phyloP scores from a whole-genome alignment of 768 basidiomycete species.

The Tylopilus sp. region DNA sequence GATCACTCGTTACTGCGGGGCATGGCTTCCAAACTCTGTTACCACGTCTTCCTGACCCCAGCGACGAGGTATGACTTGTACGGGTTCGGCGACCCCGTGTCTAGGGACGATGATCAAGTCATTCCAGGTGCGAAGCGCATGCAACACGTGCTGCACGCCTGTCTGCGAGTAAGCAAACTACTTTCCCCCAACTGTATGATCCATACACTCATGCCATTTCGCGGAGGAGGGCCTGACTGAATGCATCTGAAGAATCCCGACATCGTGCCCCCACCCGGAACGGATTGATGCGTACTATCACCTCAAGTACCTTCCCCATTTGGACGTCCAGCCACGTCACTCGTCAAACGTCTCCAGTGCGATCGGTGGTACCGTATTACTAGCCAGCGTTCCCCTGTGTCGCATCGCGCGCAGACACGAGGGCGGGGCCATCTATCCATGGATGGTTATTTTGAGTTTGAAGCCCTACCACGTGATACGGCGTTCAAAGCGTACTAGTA shows the following conservation, averaged over 20 bases:
- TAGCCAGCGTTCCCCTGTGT: neutral
- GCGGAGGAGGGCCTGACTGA: neutral
- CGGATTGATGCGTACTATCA: conserved; percentile 14
- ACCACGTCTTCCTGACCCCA: neutral
- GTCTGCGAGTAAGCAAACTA: neutral
- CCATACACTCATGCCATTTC: neutral
- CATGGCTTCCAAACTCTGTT: conserved; percentile 17
- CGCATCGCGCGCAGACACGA: neutral
- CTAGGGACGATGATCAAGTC: neutral
- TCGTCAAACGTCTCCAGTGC: neutral
- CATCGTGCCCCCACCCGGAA: neutral
- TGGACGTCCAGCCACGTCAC: conserved; percentile 6
- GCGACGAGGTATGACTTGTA: conserved; percentile 2
- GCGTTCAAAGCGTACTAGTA: neutral
- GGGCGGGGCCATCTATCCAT: neutral
- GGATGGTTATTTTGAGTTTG: neutral
- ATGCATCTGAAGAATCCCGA: conserved; percentile 16
- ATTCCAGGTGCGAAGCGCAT: neutral
- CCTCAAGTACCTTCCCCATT: conserved; percentile 16
- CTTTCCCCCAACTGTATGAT: neutral
- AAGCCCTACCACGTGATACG: conserved; percentile 1
- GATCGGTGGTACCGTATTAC: neutral
- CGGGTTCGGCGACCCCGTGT: neutral
- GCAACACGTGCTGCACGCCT: conserved; percentile 7
- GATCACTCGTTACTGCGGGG: conserved; percentile 10